These are phyloP conservation scores for Aspergillus latus DNA, from an alignment of 2,329 filamentous ascomycete species.

Conservation along the genomic window DNA sequence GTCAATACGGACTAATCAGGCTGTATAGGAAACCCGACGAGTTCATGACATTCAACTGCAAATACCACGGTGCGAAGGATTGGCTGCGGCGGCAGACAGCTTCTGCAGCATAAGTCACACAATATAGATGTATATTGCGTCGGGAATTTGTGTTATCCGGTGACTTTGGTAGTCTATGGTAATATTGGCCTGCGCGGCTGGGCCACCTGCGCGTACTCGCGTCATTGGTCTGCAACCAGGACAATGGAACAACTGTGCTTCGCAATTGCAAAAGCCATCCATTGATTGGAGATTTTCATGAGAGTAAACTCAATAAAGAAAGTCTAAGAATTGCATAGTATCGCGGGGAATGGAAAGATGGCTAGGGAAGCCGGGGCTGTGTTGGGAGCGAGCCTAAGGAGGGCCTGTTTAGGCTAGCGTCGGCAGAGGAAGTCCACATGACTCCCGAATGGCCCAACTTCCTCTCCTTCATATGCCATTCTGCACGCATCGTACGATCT, in stretches of 20 bases:
- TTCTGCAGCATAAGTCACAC: not conserved
- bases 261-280: too few species aligned
- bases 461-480: not conserved
- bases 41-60: conserved; percentile 11
- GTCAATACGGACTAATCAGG: not conserved
- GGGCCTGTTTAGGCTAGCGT: not conserved
- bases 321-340: too few species aligned
- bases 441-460: not conserved
- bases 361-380: not conserved
- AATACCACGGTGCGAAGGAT: conserved; percentile 1
- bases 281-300: too few species aligned
- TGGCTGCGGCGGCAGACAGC: not conserved
- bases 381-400: not conserved
- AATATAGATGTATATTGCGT: too few species aligned
- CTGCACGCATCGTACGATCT: not conserved
- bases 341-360: too few species aligned
- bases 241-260: too few species aligned
- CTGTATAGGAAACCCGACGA: conserved; percentile 7
- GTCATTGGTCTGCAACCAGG: too few species aligned
- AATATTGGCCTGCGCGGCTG: too few species aligned
- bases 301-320: too few species aligned
- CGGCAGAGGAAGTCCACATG: conserved; percentile 1
- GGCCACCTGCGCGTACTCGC: too few species aligned
- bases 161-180: too few species aligned
- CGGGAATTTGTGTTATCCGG: too few species aligned